Conservation (phyloP, 352 stramenopile genomes). For the Phytophthora hybrid region DNA sequence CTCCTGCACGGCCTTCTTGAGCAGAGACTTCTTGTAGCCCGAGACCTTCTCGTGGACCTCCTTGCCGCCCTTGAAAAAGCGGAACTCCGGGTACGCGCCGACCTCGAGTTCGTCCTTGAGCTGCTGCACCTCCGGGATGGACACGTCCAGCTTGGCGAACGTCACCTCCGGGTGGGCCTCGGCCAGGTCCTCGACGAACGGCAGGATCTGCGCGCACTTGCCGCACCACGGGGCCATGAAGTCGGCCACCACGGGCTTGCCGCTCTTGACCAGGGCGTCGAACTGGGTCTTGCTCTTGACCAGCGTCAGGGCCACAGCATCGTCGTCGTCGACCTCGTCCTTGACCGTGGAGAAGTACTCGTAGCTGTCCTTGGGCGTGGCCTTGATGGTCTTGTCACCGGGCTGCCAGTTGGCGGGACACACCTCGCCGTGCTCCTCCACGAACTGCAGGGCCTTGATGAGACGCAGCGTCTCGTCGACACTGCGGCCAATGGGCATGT, state of each 20-base stretch:
- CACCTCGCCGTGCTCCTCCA: constrained; percentile 93
- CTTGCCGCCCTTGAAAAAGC: constrained; percentile 87
- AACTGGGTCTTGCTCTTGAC: constrained; percentile 75
- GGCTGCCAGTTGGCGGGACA: constrained; percentile 95
- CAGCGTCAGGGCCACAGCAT: constrained; percentile 50
- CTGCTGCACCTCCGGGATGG: constrained; percentile 69
- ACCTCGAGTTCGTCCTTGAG: constrained; percentile 82
- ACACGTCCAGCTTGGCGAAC: constrained; percentile 86
- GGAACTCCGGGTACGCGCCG: constrained; percentile 84
- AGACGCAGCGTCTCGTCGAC: constrained; percentile 94
- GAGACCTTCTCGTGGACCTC: constrained; percentile 74
- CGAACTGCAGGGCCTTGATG: constrained; percentile 94
- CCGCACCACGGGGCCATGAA: constrained; percentile 90
- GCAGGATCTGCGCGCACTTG: constrained; percentile 88
- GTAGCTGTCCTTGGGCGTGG: constrained; percentile 82
- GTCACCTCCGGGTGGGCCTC: constrained; percentile 71
- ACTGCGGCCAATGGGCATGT: constrained; percentile 92
- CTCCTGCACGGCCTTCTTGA: constrained; percentile 78
- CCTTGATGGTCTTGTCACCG: constrained; percentile 90
- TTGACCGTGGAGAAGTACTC: constrained; percentile 88
- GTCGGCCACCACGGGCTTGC: constrained; percentile 79
- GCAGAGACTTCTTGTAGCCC: constrained; percentile 87
- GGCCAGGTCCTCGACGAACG: constrained; percentile 76
- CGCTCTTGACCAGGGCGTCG: constrained; percentile 65
- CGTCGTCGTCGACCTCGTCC: constrained; percentile 56